A percentile compares a stretch with the other conserved stretches of the same genome.
phyloP scores from a whole-genome alignment of 768 basidiomycete species.

The Tephrocybe sp. region DNA sequence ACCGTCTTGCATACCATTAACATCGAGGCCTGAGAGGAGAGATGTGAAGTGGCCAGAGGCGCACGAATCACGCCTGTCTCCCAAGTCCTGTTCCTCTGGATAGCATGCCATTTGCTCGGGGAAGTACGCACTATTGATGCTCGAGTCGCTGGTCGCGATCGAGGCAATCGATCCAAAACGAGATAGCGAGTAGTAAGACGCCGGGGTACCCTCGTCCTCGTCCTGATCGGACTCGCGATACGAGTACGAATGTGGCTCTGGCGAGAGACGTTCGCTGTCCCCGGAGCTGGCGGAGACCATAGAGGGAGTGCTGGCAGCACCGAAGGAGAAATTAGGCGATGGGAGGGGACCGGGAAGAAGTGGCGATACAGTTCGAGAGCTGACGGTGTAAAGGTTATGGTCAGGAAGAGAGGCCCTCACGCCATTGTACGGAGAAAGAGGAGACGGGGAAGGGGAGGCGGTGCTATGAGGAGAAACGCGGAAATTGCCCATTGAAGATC shows the following conservation, averaged over 20 bases:
- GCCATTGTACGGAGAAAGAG: constrained; percentile 41
- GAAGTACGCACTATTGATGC: constrained; percentile 49
- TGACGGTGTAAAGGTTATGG: constrained; percentile 46
- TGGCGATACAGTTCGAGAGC: constrained; percentile 43
- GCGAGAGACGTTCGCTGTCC: constrained; percentile 55
- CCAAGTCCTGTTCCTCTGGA: constrained; percentile 24
- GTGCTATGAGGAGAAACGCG: constrained; percentile 33
- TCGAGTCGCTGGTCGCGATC: constrained; percentile 60
- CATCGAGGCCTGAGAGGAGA: constrained; percentile 44
- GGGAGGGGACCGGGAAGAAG: constrained; percentile 60
- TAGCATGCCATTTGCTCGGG: constrained; percentile 43
- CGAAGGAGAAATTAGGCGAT: constrained; percentile 63
- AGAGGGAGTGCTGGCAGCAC: constrained; percentile 52
- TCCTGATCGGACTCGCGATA: constrained; percentile 53
- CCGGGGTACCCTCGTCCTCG: constrained; percentile 48
- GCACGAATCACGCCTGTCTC: constrained; percentile 40
- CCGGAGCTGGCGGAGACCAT: constrained; percentile 49
- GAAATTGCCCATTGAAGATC: constrained; percentile 41
- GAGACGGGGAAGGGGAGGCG: constrained; percentile 42
- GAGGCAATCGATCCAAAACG: constrained; percentile 65
- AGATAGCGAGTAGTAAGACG: constrained; percentile 49
- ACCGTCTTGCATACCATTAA: constrained; percentile 27
- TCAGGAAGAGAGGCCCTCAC: constrained; percentile 50
- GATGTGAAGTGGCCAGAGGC: constrained; percentile 39
- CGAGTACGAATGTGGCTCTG: constrained; percentile 47